phyloP scores from a whole-genome alignment of 225 moss, liverwort and hornwort species.

The Physcomitrium patens region DNA sequence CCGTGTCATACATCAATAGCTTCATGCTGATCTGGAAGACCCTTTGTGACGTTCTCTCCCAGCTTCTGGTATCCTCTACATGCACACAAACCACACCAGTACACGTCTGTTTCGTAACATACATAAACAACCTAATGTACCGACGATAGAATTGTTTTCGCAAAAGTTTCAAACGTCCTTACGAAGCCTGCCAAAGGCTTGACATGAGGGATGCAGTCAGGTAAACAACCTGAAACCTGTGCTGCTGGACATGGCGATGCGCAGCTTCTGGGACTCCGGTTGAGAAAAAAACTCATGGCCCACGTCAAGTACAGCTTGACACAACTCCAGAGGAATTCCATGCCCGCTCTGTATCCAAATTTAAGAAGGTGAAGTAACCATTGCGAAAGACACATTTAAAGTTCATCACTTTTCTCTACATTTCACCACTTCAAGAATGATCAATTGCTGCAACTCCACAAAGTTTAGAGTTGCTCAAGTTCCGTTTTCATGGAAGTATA shows the following conservation, averaged over 20 bases:
- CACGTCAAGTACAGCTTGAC: slow-evolving; percentile 69
- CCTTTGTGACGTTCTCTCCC: slow-evolving; percentile 86
- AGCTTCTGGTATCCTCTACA: slow-evolving; percentile 93
- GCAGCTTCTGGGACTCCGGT: slow-evolving; percentile 67
- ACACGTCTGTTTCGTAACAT: slow-evolving; percentile 20
- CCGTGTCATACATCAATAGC: slow-evolving; percentile 76
- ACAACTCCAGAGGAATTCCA: slow-evolving; percentile 66
- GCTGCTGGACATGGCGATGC: slow-evolving; percentile 62
- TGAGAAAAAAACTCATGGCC: slow-evolving; percentile 78
- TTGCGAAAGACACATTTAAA: slow-evolving; percentile 12
- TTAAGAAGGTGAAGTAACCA: slow-evolving; percentile 4
- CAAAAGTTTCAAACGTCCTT: neutral
- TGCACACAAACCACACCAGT: slow-evolving; percentile 40
- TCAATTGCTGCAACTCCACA: neutral
- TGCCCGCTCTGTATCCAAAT: slow-evolving; percentile 76
- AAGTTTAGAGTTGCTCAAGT: neutral
- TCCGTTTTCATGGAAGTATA: neutral
- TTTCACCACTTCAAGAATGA: neutral
- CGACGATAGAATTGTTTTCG: slow-evolving; percentile 7
- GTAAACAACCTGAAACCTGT: slow-evolving; percentile 73
- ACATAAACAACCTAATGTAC: slow-evolving; percentile 17
- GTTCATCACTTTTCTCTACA: neutral
- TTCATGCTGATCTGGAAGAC: slow-evolving; percentile 83
- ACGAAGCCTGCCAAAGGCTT: no score
- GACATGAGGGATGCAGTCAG: neutral